phyloP scores from a whole-genome alignment of 163 green algal species.

The Volvox carteri region DNA sequence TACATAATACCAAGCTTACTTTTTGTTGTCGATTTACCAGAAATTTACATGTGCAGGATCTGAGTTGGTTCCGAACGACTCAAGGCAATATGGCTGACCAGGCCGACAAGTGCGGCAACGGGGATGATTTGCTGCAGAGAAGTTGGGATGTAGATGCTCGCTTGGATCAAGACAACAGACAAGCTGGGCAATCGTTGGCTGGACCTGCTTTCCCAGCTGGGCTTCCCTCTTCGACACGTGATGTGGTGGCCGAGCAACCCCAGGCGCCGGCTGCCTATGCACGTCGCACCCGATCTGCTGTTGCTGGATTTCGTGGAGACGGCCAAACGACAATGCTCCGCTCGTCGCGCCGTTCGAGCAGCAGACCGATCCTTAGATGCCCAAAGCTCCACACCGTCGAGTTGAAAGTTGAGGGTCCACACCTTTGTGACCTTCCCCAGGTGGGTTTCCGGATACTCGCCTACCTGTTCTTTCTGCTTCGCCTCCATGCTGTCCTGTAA shows the following conservation, averaged over 20 bases:
- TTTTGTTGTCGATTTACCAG: too few species aligned
- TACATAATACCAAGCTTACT: too few species aligned
- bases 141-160: neutral
- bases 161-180: slow-evolving; percentile 10
- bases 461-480: too few species aligned
- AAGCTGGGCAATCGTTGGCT: neutral
- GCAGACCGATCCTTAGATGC: neutral
- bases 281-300: neutral
- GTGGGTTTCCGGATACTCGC: neutral
- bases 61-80: too few species aligned
- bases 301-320: neutral
- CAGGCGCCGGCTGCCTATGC: neutral
- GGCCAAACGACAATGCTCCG: neutral
- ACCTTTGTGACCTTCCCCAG: slow-evolving; percentile 36
- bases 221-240: neutral
- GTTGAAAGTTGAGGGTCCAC: slow-evolving; percentile 36
- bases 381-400: slow-evolving; percentile 15
- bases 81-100: neutral
- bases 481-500: neutral
- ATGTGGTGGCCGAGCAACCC: neutral
- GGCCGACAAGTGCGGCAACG: neutral
- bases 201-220: neutral
- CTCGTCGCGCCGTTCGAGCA: neutral
- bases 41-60: too few species aligned
- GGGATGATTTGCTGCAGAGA: neutral